These are phyloP conservation scores for Globisporangium ultimum DNA, from an alignment of 352 stramenopile species.

Conservation along the genomic window DNA sequence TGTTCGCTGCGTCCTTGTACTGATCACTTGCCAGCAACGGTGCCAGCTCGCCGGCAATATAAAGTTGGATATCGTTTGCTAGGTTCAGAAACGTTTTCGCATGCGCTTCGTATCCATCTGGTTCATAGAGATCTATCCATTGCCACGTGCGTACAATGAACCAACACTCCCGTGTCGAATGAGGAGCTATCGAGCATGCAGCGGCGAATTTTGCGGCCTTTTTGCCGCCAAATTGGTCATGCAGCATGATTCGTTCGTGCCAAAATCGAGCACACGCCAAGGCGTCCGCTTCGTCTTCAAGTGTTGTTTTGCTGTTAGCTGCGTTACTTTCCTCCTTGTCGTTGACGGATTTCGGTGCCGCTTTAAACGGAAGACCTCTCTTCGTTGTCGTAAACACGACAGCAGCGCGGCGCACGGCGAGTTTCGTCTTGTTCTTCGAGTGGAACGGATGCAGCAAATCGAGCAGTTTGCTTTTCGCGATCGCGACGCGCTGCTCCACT, in stretches of 20 bases:
- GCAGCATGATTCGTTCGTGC: constrained; percentile 39
- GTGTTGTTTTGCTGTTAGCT: neutral
- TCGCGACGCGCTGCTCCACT: constrained; percentile 47
- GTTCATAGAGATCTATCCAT: constrained; percentile 60
- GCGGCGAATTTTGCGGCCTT: constrained; percentile 32
- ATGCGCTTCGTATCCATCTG: constrained; percentile 36
- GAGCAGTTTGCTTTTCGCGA: constrained; percentile 51
- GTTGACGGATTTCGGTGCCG: neutral
- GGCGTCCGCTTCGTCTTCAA: constrained; percentile 25
- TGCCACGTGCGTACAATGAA: constrained; percentile 34
- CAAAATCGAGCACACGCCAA: constrained; percentile 56
- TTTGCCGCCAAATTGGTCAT: constrained; percentile 33
- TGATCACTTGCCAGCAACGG: constrained; percentile 23
- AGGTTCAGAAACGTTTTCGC: constrained; percentile 48
- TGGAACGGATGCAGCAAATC: constrained; percentile 55
- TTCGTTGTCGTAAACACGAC: constrained; percentile 28
- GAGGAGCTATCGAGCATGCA: constrained; percentile 19
- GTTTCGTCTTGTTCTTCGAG: constrained; percentile 34
- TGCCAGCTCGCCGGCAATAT: constrained; percentile 34
- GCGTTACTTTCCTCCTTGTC: neutral
- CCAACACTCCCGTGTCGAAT: constrained; percentile 38
- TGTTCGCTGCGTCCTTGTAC: constrained; percentile 30
- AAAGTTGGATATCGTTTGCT: constrained; percentile 39
- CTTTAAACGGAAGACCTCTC: neutral
- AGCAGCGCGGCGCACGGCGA: constrained; percentile 38